phyloP scores from a whole-genome alignment of 2,329 filamentous ascomycete species.

The Stagonosporopsis rhizophila region DNA sequence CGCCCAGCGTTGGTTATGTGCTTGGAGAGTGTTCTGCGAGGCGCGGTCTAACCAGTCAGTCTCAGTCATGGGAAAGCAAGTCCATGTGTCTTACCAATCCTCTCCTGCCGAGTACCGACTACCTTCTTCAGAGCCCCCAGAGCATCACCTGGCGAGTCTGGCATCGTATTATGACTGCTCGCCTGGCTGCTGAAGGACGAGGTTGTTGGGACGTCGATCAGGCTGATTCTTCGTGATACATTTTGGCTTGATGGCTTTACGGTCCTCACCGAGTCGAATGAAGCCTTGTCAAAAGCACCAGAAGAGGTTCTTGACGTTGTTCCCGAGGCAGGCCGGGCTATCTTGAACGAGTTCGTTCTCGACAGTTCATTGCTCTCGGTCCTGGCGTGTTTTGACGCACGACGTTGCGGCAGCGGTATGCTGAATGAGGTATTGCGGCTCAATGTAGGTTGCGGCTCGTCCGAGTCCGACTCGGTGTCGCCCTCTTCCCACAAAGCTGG shows the following conservation, averaged over 20 bases:
- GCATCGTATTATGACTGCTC: constrained; percentile 33
- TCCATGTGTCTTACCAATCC: constrained; percentile 38
- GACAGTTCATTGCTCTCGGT: constrained; percentile 40
- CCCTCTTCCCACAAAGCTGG: constrained; percentile 54
- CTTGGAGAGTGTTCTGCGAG: constrained; percentile 49
- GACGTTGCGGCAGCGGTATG: constrained; percentile 41
- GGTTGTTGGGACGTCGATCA: constrained; percentile 40
- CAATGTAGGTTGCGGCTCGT: constrained; percentile 39
- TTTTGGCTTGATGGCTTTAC: constrained; percentile 33
- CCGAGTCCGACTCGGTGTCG: constrained; percentile 49
- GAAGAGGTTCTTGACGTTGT: constrained; percentile 27
- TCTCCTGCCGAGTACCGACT: constrained; percentile 47
- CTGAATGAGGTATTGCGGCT: constrained; percentile 49
- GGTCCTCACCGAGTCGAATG: constrained; percentile 40
- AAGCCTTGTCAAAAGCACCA: constrained; percentile 40
- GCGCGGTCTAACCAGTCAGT: constrained; percentile 33
- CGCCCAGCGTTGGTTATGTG: constrained; percentile 56
- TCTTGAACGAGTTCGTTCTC: constrained; percentile 43
- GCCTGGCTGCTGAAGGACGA: constrained; percentile 31
- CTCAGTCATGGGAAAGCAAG: not conserved
- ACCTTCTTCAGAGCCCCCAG: constrained; percentile 51
- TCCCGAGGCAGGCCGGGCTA: constrained; percentile 42
- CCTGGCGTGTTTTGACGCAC: constrained; percentile 46
- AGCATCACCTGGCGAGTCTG: constrained; percentile 49
- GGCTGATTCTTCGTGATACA: constrained; percentile 40